Conservation (phyloP, 2,329 filamentous ascomycete genomes). For the Stemphylium vesicarium region DNA sequence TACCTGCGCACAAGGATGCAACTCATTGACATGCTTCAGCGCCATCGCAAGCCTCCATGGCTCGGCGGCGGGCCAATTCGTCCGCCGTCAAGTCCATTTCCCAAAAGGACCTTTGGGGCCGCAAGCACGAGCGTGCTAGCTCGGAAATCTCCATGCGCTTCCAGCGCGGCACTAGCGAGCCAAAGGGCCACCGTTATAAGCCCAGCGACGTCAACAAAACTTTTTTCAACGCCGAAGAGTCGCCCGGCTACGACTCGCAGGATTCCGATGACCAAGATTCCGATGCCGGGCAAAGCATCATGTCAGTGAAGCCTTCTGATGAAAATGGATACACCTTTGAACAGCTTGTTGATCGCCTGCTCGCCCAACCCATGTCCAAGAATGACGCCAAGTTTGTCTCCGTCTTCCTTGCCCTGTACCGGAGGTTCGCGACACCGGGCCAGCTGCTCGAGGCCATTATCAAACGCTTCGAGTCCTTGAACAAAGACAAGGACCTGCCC, state of each 20-base stretch:
- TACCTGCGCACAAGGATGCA: slow-evolving; percentile 7
- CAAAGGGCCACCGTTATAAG: slow-evolving; percentile 45
- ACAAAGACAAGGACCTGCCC: slow-evolving; percentile 70
- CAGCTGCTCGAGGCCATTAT: slow-evolving; percentile 80
- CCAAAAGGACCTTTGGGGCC: slow-evolving; percentile 46
- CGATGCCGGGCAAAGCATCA: slow-evolving; percentile 59
- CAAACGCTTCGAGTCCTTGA: slow-evolving; percentile 73
- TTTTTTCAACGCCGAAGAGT: slow-evolving; percentile 73
- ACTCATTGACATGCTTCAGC: slow-evolving; percentile 32
- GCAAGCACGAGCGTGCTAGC: slow-evolving; percentile 55
- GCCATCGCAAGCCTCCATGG: slow-evolving; percentile 45
- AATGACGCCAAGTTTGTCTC: slow-evolving; percentile 87
- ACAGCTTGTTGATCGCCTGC: slow-evolving; percentile 77
- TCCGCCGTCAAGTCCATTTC: slow-evolving; percentile 52
- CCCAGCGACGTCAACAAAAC: slow-evolving; percentile 57
- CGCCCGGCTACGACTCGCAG: slow-evolving; percentile 69
- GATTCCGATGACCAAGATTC: slow-evolving; percentile 72
- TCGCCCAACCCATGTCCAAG: slow-evolving; percentile 81
- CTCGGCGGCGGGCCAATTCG: slow-evolving; percentile 53
- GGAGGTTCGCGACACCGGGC: slow-evolving; percentile 86
- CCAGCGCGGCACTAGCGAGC: slow-evolving; percentile 36
- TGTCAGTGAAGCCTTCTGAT: slow-evolving; percentile 55
- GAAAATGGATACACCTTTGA: slow-evolving; percentile 65
- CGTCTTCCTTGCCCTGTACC: slow-evolving; percentile 90
- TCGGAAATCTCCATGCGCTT: slow-evolving; percentile 53